phyloP scores from a whole-genome alignment of 805 yeast species.

The Schwanniomyces yamadae region DNA sequence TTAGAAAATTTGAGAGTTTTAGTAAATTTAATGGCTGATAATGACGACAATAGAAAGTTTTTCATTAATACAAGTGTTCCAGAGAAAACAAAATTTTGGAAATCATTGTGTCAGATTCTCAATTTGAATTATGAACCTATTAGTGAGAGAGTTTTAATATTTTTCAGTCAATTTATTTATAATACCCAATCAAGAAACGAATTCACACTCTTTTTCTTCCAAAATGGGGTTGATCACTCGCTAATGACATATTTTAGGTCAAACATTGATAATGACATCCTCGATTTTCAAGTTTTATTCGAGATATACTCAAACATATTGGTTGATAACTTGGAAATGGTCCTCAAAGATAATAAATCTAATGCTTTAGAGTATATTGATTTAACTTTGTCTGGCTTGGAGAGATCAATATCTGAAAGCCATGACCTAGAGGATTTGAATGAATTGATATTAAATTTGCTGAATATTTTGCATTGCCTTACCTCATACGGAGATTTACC shows the following conservation, averaged over 20 bases:
- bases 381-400: conserved; percentile 4
- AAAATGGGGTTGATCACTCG: conserved; percentile 2
- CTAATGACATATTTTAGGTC: not conserved
- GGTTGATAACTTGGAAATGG: not conserved
- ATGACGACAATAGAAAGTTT: conserved; percentile 20
- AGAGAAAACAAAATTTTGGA: conserved; percentile 19
- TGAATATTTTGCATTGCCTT: conserved; percentile 14
- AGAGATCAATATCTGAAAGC: conserved; percentile 5
- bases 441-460: conserved; percentile 13
- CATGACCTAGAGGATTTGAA: conserved; percentile 12
- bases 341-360: not conserved
- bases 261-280: not conserved
- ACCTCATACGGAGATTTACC: conserved; percentile 20
- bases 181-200: conserved; percentile 19
- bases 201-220: conserved; percentile 15
- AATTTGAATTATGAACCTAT: conserved; percentile 6
- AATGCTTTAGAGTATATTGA: conserved; percentile 4
- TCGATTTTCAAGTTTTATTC: conserved; percentile 2
- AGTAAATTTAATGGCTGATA: conserved; percentile 37
- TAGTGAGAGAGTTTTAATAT: conserved; percentile 15
- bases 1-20: conserved; percentile 27
- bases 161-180: conserved; percentile 33
- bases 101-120: conserved; percentile 1
- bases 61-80: conserved; percentile 5
- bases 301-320: conserved; percentile 13